These are phyloP conservation scores for Phytophthora uliginosa DNA, from an alignment of 352 stramenopile species.

Conservation along the genomic window DNA sequence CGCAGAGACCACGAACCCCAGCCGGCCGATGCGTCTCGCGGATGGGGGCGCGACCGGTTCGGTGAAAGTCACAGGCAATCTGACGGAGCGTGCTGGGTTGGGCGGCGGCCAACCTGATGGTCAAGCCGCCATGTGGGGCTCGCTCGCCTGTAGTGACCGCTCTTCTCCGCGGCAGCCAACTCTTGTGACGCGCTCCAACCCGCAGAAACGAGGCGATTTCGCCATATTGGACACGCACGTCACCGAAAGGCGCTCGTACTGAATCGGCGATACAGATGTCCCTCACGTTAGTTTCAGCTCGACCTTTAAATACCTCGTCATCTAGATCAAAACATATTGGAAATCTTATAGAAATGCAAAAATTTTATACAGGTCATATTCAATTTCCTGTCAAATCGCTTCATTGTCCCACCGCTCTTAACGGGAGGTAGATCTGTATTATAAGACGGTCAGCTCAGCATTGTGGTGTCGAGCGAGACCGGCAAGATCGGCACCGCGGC, in stretches of 20 bases:
- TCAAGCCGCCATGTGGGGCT: constrained; percentile 23
- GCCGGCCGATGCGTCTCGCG: constrained; percentile 12
- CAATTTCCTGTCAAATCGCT: no score
- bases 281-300: no score
- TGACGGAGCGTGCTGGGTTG: no score
- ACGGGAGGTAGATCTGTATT: no score
- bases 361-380: no score
- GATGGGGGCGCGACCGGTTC: constrained; percentile 12
- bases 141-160: constrained; percentile 21
- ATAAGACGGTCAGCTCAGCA: constrained; percentile 35
- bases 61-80: not conserved
- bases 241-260: constrained; percentile 31
- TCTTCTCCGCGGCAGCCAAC: constrained; percentile 32
- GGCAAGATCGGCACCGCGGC: constrained; percentile 21
- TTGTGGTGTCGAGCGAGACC: constrained; percentile 27
- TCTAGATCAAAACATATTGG: no score
- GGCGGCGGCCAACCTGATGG: constrained; percentile 7
- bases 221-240: constrained; percentile 44
- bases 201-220: constrained; percentile 46
- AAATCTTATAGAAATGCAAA: no score
- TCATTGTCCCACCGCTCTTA: no score
- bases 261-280: not conserved
- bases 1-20: constrained; percentile 2
- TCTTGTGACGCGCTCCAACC: constrained; percentile 27
- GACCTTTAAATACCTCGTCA: no score